These are phyloP conservation scores for Linnemannia elongata DNA, from an alignment of 192 early-diverging fungal genomes.

Conservation along the genomic window DNA sequence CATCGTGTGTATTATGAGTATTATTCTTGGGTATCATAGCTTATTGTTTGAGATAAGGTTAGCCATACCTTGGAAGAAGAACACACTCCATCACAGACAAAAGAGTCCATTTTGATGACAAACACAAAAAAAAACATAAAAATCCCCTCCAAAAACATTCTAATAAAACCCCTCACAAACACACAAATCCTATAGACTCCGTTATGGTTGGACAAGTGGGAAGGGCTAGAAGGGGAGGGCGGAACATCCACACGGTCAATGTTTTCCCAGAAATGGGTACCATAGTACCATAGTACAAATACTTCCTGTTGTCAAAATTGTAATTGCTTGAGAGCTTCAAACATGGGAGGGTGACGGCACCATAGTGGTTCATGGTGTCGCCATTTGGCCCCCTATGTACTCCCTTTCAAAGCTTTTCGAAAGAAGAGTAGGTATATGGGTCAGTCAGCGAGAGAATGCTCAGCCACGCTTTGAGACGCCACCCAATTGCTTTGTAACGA, in stretches of 20 bases:
- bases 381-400: neutral
- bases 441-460: neutral
- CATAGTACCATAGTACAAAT: neutral
- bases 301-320: neutral
- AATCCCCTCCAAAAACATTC: neutral
- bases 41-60: neutral
- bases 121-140: neutral
- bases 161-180: constrained; percentile 2
- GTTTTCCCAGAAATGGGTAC: neutral
- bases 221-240: neutral
- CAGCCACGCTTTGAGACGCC: neutral
- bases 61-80: neutral
- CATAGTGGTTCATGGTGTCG: neutral
- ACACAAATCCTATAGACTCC: neutral
- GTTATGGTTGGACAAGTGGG: neutral
- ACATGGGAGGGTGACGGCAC: neutral
- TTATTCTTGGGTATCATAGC: neutral
- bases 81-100: neutral
- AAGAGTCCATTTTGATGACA: constrained; percentile 6
- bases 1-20: neutral
- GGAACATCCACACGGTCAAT: neutral
- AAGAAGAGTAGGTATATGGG: no score
- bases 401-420: no score
- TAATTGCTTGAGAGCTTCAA: neutral
- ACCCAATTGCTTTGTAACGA: neutral